Evolutionary conservation across 148 eudicot genomes (phyloP).

Genomic region (Amaranthus hypochondriacus): DNA sequence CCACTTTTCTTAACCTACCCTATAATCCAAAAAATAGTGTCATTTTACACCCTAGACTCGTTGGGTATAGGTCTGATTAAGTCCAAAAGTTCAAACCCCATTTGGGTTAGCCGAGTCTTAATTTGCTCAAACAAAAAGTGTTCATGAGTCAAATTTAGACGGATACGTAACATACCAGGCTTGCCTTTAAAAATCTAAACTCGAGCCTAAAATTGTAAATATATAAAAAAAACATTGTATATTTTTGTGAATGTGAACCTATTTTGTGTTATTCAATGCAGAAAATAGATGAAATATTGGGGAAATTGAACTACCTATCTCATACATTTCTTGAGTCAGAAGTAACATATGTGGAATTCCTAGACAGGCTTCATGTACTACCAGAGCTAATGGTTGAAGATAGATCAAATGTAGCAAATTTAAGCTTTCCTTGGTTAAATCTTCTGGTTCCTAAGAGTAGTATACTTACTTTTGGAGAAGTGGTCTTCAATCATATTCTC

Average conservation of each 20-base stretch:
- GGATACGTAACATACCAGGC: too few relatives aligned
- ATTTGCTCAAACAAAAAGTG: too few relatives aligned
- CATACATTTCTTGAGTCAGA: constrained; percentile 55
- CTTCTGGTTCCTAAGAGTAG: constrained; percentile 69
- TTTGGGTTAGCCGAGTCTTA: too few relatives aligned
- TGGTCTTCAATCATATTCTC: constrained; percentile 66
- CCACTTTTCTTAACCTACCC: too few relatives aligned
- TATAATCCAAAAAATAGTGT: too few relatives aligned
- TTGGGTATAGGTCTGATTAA: too few relatives aligned
- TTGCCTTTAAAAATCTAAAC: too few relatives aligned
- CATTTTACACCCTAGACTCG: too few relatives aligned
- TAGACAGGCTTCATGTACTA: constrained; percentile 61
- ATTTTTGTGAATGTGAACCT: constrained; percentile 9
- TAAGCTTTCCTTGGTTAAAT: constrained; percentile 88
- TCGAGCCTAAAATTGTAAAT: too few relatives aligned
- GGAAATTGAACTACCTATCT: constrained; percentile 41
- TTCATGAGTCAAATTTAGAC: too few relatives aligned
- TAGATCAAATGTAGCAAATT: constrained; percentile 57
- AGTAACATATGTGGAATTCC: constrained; percentile 71
- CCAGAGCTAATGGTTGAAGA: constrained; percentile 60
- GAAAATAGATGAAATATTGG: constrained; percentile 39
- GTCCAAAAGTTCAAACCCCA: too few relatives aligned
- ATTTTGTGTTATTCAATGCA: constrained; percentile 34
- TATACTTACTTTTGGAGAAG: constrained; percentile 49
- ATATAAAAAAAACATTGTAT: neutral